Evolutionary conservation across 176 grass and related monocot species (phyloP).

Genomic region (Dendrocalamus sinicus): DNA sequence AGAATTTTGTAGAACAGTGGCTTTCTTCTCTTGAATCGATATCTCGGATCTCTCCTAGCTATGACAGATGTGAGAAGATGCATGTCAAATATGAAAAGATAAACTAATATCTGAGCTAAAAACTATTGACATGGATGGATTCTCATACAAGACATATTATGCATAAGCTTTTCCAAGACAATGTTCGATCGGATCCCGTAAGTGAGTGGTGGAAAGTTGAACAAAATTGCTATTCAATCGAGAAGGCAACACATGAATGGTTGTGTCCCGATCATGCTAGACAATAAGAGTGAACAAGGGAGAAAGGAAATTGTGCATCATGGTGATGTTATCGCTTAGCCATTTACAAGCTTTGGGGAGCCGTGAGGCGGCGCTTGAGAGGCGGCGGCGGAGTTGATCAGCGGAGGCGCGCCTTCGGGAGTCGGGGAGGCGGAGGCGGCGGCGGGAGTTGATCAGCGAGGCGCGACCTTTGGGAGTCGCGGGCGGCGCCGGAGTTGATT

Average conservation of each 20-base stretch:
- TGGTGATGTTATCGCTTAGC: too few species aligned
- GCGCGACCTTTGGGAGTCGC: too few species aligned
- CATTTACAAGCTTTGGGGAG: too few species aligned
- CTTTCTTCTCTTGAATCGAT: slow-evolving; percentile 64
- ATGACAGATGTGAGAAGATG: neutral
- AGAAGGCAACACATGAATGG: slow-evolving; percentile 2
- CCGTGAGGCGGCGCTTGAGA: too few species aligned
- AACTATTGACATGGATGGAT: neutral
- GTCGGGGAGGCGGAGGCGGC: too few species aligned
- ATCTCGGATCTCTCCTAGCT: slow-evolving; percentile 15
- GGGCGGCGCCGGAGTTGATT: too few species aligned
- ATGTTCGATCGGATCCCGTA: slow-evolving; percentile 14
- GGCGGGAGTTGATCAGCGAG: too few species aligned
- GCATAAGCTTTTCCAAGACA: slow-evolving; percentile 23
- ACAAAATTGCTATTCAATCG: neutral
- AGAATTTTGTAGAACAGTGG: slow-evolving; percentile 69
- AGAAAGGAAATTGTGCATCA: neutral
- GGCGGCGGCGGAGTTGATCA: too few species aligned
- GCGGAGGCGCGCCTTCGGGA: too few species aligned
- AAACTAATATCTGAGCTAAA: slow-evolving; percentile 22
- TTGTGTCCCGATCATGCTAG: slow-evolving; percentile 13
- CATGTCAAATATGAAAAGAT: neutral
- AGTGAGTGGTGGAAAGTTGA: neutral
- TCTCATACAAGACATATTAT: slow-evolving; percentile 3
- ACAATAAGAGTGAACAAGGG: slow-evolving; percentile 12